A percentile compares a stretch with the other conserved stretches of the same genome.
phyloP scores from a whole-genome alignment of 768 basidiomycete genomes.

The Lactifluus echinatus region DNA sequence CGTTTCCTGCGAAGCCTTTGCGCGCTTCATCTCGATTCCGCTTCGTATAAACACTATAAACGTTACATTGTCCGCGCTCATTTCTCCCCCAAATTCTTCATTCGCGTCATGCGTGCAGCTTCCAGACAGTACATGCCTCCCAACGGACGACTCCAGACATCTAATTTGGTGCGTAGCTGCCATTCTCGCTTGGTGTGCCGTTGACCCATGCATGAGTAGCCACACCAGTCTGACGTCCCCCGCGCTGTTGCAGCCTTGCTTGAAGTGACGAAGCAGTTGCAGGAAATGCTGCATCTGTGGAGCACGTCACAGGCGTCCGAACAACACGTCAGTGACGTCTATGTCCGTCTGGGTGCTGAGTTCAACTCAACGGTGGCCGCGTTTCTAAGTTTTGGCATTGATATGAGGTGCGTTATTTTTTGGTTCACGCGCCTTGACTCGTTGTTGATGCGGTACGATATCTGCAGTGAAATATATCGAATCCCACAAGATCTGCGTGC shows the following conservation, averaged over 20 bases:
- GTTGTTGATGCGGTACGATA: background rate
- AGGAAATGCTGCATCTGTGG: constrained; percentile 68
- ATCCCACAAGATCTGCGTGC: constrained; percentile 32
- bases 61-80: background rate
- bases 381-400: constrained; percentile 65
- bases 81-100: background rate
- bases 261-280: constrained; percentile 73
- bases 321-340: constrained; percentile 77
- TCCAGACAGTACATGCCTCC: constrained; percentile 14
- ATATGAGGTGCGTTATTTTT: constrained; percentile 54
- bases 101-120: constrained; percentile 12
- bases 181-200: background rate
- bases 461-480: constrained; percentile 32
- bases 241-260: constrained; percentile 60
- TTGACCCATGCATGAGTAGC: background rate
- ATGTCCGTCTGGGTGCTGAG: constrained; percentile 81
- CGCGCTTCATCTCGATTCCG: constrained; percentile 1
- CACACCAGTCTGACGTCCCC: constrained; percentile 39
- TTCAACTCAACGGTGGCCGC: constrained; percentile 75
- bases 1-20: constrained; percentile 6
- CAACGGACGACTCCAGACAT: constrained; percentile 18
- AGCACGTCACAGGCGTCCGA: constrained; percentile 49
- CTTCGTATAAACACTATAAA: constrained; percentile 9
- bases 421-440: background rate
- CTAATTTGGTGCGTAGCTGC: constrained; percentile 8